phyloP scores from a whole-genome alignment of 805 yeast species.

The Lipomyces yamanashiensis region DNA sequence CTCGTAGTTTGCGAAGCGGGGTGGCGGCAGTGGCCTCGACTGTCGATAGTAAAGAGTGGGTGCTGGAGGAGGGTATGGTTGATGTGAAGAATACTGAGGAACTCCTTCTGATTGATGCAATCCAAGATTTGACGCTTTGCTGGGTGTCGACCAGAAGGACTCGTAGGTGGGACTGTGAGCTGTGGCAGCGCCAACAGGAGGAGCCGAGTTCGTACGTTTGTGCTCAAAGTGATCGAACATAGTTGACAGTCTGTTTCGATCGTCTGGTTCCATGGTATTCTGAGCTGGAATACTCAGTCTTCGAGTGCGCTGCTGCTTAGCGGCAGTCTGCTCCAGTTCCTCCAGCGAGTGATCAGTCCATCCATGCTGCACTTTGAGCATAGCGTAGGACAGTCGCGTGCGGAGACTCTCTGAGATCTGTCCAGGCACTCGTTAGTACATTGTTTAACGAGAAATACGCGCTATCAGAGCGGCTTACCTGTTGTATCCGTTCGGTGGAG shows the following conservation, averaged over 20 bases:
- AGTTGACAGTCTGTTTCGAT: not conserved
- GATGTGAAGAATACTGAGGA: not conserved
- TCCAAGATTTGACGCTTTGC: not conserved
- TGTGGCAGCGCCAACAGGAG: not conserved
- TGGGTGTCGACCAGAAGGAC: not conserved
- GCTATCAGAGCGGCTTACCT: slow-evolving; percentile 5
- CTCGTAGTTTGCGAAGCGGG: slow-evolving; percentile 6
- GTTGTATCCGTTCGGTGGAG: slow-evolving; percentile 21
- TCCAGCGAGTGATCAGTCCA: slow-evolving; percentile 37
- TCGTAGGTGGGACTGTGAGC: not conserved
- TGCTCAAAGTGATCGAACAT: not conserved
- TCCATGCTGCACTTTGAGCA: slow-evolving; percentile 42
- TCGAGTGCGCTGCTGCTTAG: not conserved
- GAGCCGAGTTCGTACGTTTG: slow-evolving; percentile 14
- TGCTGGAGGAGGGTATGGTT: not conserved
- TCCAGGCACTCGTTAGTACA: not conserved
- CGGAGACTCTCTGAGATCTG: slow-evolving; percentile 39
- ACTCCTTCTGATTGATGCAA: not conserved
- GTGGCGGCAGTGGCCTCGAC: slow-evolving; percentile 2
- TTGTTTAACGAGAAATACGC: not conserved
- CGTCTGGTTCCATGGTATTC: not conserved
- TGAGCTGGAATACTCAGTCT: slow-evolving; percentile 4
- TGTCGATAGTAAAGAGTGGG: not conserved
- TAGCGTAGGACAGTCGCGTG: slow-evolving; percentile 41
- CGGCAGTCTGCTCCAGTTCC: slow-evolving; percentile 33